phyloP scores from a whole-genome alignment of 768 basidiomycete species.

The Agrocybe pediades region DNA sequence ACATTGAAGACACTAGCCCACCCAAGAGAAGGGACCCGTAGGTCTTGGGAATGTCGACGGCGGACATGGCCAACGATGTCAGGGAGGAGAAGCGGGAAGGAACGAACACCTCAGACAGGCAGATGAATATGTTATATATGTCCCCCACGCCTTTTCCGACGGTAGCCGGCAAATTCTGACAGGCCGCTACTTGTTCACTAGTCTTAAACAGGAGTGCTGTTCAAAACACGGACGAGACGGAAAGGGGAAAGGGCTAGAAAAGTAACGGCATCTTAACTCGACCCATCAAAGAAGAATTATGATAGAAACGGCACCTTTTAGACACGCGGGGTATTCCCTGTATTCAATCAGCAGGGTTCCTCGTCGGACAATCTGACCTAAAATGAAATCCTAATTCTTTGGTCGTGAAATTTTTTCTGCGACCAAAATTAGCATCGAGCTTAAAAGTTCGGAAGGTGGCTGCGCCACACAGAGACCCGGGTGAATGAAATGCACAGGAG shows the following conservation, averaged over 20 bases:
- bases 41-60: background rate
- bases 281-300: background rate
- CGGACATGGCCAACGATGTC: background rate
- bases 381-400: background rate
- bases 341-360: background rate
- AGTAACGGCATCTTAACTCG: background rate
- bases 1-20: background rate
- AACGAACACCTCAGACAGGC: background rate
- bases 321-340: background rate
- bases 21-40: background rate
- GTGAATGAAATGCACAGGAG: background rate
- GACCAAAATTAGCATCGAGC: background rate
- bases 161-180: background rate
- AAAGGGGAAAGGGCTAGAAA: background rate
- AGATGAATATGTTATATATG: background rate
- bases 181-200: background rate
- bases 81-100: background rate
- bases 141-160: background rate
- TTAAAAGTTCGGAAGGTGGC: background rate
- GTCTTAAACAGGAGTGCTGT: background rate
- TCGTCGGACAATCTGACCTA: background rate
- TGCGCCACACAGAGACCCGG: background rate
- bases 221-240: background rate
- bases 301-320: background rate
- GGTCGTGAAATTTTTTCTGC: background rate